Conservation (phyloP, 306 rosid genomes). For the Trifolium repens region DNA sequence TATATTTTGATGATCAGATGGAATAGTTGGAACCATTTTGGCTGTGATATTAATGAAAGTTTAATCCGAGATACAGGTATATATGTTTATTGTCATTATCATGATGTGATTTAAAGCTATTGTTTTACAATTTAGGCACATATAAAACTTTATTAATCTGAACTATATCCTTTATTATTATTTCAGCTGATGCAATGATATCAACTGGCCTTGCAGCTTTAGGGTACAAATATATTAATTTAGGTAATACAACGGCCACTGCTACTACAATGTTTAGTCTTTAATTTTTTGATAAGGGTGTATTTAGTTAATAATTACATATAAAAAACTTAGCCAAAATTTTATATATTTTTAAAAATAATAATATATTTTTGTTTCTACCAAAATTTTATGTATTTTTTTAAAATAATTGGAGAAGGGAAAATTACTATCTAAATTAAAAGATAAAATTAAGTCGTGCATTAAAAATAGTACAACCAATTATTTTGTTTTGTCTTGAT, state of each 20-base stretch:
- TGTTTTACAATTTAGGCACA: too few relatives aligned
- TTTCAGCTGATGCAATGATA: slow-evolving; percentile 72
- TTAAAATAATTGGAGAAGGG: too few relatives aligned
- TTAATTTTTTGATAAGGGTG: too few relatives aligned
- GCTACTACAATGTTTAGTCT: neutral
- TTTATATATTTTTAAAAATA: too few relatives aligned
- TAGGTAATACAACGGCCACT: slow-evolving; percentile 46
- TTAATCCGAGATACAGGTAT: slow-evolving; percentile 62
- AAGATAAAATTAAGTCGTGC: too few relatives aligned
- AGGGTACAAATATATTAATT: slow-evolving; percentile 64
- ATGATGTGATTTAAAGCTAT: too few relatives aligned
- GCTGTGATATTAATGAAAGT: slow-evolving; percentile 58
- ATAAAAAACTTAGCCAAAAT: too few relatives aligned
- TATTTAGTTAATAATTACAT: too few relatives aligned
- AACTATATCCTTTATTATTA: neutral
- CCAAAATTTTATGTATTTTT: too few relatives aligned
- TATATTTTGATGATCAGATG: slow-evolving; percentile 35
- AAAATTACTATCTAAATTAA: too few relatives aligned
- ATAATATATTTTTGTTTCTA: too few relatives aligned
- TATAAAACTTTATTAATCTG: too few relatives aligned
- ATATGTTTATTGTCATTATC: neutral
- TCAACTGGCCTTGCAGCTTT: slow-evolving; percentile 61
- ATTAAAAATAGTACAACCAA: neutral
- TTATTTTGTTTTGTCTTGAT: neutral
- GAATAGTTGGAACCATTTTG: slow-evolving; percentile 77